Conservation (phyloP, 23 red algal species). For the Pyropia haitanensis region DNA sequence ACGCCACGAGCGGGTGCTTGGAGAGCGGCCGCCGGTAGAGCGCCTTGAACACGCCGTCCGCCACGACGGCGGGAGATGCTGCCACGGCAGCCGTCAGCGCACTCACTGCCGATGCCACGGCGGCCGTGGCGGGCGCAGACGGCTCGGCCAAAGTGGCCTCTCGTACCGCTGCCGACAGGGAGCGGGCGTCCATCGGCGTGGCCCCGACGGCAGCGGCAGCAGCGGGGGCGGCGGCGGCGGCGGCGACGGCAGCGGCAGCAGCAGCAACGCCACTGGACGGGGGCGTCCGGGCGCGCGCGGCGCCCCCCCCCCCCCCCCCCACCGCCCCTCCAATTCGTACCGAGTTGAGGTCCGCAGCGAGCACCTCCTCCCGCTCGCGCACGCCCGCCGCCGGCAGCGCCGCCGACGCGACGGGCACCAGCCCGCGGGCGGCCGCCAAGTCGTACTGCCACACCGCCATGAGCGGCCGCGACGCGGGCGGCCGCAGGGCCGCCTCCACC, state of each 20-base stretch:
- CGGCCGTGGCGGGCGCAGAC: not conserved
- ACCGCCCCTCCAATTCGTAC: not conserved
- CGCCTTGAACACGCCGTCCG: constrained; percentile 16
- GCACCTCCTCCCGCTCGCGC: constrained; percentile 11
- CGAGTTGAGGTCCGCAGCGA: constrained; percentile 1
- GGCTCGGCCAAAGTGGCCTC: not conserved
- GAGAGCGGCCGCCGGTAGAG: constrained; percentile 28
- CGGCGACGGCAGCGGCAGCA: not conserved
- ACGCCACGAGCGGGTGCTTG: constrained; percentile 36
- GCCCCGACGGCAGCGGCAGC: not conserved
- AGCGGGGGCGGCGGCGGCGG: not conserved
- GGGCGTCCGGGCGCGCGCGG: not conserved
- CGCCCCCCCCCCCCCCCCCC: not conserved
- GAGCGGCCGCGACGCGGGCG: not conserved
- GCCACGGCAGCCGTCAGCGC: constrained; percentile 8
- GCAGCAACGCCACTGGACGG: constrained; percentile 1
- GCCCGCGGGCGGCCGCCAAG: constrained; percentile 44
- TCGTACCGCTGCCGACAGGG: not conserved
- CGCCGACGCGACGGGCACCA: constrained; percentile 32
- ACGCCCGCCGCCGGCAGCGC: constrained; percentile 19
- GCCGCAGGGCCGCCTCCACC: constrained; percentile 16
- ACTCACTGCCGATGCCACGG: not conserved
- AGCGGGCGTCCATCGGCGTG: not conserved
- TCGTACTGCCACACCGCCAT: constrained; percentile 43
- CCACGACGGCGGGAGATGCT: constrained; percentile 3